These are phyloP conservation scores for Casuarina equisetifolia DNA, from an alignment of 306 rosid species.

Conservation along the genomic window DNA sequence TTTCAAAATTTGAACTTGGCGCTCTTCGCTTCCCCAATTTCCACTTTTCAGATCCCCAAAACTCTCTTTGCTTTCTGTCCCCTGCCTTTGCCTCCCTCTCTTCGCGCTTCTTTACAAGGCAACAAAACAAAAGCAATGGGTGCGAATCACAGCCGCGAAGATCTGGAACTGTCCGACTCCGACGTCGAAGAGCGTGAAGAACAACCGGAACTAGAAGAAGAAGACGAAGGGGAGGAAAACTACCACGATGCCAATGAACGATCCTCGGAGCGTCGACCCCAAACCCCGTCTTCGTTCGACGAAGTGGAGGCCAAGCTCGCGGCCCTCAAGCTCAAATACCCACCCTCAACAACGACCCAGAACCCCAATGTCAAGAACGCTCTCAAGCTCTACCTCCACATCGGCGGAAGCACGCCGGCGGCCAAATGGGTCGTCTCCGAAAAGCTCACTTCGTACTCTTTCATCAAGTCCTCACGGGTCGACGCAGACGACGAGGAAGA, in stretches of 20 bases:
- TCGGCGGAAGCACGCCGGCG: constrained; percentile 76
- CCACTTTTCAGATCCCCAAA: neutral
- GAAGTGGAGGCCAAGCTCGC: constrained; percentile 82
- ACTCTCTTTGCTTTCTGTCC: neutral
- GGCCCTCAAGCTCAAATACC: constrained; percentile 80
- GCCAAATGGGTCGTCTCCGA: constrained; percentile 90
- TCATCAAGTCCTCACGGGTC: constrained; percentile 41
- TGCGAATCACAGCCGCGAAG: constrained; percentile 66
- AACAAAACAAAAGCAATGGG: constrained; percentile 52
- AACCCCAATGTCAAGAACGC: constrained; percentile 55
- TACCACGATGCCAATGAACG: constrained; percentile 63
- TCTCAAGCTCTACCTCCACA: constrained; percentile 76
- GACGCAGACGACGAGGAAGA: constrained; percentile 29
- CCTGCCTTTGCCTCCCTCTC: neutral
- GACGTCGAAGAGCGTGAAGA: constrained; percentile 44
- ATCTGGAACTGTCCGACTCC: constrained; percentile 57
- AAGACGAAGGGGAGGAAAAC: constrained; percentile 34
- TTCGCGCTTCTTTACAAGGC: neutral
- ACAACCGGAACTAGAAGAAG: constrained; percentile 19
- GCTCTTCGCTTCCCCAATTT: constrained; percentile 25
- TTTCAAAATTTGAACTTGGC: constrained; percentile 69
- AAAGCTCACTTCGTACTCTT: constrained; percentile 61
- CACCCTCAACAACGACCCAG: constrained; percentile 31
- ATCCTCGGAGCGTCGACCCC: constrained; percentile 50
- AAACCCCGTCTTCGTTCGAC: constrained; percentile 66